Evolutionary conservation across 257 asterid species (phyloP).

Genomic region (Primulina huaijiensis): DNA sequence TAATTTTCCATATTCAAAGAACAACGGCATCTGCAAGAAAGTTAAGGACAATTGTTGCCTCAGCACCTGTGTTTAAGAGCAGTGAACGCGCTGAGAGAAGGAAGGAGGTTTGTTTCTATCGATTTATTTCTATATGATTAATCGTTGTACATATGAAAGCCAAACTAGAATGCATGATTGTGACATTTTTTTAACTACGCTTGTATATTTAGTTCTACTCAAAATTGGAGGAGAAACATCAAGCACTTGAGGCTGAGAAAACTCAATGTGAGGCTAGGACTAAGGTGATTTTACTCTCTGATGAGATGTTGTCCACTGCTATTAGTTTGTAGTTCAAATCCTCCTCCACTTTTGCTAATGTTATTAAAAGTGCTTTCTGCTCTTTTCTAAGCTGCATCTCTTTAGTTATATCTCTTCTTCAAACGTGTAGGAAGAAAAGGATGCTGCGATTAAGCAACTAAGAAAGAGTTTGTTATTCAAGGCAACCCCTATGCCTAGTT

Average conservation of each 20-base stretch:
- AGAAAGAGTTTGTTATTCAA: background rate
- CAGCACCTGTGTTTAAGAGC: slow-evolving; percentile 61
- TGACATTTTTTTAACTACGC: slow-evolving; percentile 5
- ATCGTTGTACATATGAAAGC: slow-evolving; percentile 7
- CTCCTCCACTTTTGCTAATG: background rate
- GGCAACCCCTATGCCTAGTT: background rate
- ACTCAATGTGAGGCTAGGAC: slow-evolving; percentile 47
- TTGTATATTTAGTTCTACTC: slow-evolving; percentile 47
- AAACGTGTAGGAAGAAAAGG: background rate
- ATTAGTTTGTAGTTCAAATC: background rate
- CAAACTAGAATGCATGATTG: slow-evolving; percentile 1
- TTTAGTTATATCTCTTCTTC: background rate
- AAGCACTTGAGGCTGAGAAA: slow-evolving; percentile 63
- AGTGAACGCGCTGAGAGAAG: slow-evolving; percentile 67
- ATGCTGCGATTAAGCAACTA: background rate
- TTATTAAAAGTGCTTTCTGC: background rate
- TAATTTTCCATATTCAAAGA: slow-evolving; percentile 40
- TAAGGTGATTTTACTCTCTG: slow-evolving; percentile 32
- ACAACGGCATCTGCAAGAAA: slow-evolving; percentile 39
- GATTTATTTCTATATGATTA: background rate
- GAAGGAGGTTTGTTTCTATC: slow-evolving; percentile 45
- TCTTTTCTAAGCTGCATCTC: background rate
- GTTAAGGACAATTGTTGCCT: slow-evolving; percentile 42
- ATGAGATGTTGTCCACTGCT: background rate
- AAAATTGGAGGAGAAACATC: slow-evolving; percentile 74